Evolutionary conservation across 2,329 filamentous ascomycete species (phyloP), one percentile per base, ranked within the genome.

Genomic region (Chaetomiaceae sp.): DNA sequence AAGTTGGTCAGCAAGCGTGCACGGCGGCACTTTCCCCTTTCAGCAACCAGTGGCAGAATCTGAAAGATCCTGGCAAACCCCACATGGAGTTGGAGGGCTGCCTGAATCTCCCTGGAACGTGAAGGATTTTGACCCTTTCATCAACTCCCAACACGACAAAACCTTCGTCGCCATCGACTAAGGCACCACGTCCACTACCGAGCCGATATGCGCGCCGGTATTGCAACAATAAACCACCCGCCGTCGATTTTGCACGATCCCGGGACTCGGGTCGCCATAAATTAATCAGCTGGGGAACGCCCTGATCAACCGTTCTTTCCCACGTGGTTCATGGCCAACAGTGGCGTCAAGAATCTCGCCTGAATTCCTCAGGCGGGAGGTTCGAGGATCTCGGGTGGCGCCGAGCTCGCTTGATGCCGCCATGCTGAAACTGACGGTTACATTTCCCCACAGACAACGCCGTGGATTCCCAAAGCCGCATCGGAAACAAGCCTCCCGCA

Each of bases 231-330:
- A 47, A 49, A 46, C 54, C 47, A 56, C 46, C 34, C 31, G 9
- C 22, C 20, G 36, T 51, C 46, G 49, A 59, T 55, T 59, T 61
- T 57, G 55, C 55, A 20, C n/a, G 53, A 58, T 55, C 59, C 57
- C 42, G 57, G 55, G 51, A 6, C 22, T 47, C 47, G 59, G 59
- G 53, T 55, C 57, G 23, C 9, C 9, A 25, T 23, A 39, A 45
- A 37, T 48, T 44, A 58, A 46, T 14, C 4, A 2, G 19, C 14
- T 37, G 6, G 20, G 20, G 3, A 8, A 19, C 8, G 5, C 6
- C 15, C 39, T 27, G 11, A 5, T 9, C 22, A 7, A 9, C 27
- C 14, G 27, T 12, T 31, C 27, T n/a, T 27, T 15, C 15, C 9
- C 31, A 33, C 22, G 39, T 29, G 31, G 15, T 19, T 7, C 19